Conservation (phyloP, 2,329 filamentous ascomycete genomes). For the Xylaria multiplex region DNA sequence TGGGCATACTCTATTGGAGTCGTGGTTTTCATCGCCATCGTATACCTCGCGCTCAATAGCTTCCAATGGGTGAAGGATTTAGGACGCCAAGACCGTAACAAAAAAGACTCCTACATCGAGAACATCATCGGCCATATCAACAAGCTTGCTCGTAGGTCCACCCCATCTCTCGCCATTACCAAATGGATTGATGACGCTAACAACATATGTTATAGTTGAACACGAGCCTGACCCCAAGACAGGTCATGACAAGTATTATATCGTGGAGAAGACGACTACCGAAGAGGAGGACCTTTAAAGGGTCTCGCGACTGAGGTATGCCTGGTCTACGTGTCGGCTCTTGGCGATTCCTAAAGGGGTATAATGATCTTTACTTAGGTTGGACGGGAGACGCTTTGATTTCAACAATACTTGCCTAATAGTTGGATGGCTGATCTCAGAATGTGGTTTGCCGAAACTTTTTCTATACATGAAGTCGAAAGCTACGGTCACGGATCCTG, state of each 20-base stretch:
- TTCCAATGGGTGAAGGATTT: conserved; percentile 69
- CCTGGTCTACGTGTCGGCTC: background rate
- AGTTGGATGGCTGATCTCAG: too few relatives aligned
- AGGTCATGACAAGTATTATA: conserved; percentile 43
- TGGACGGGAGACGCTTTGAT: too few relatives aligned
- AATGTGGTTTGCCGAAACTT: too few relatives aligned
- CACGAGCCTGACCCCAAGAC: conserved; percentile 44
- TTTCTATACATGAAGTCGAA: too few relatives aligned
- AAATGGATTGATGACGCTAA: conserved; percentile 21
- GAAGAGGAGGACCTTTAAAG: conserved; percentile 46
- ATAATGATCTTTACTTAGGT: background rate
- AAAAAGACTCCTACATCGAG: conserved; percentile 71
- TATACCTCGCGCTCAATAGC: conserved; percentile 70
- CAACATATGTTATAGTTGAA: conserved; percentile 39
- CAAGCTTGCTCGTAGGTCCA: conserved; percentile 62
- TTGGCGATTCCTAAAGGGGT: background rate
- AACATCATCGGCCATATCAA: conserved; percentile 72
- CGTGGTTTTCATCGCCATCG: conserved; percentile 71
- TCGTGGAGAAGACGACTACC: conserved; percentile 46
- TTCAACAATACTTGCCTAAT: too few relatives aligned
- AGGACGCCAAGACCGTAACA: conserved; percentile 69
- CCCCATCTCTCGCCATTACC: background rate
- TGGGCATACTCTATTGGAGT: conserved; percentile 75
- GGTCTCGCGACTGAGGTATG: background rate
- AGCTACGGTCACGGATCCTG: too few relatives aligned